phyloP scores from a whole-genome alignment of 1,284 basidiomycete species.

The Apiotrichum sp. region DNA sequence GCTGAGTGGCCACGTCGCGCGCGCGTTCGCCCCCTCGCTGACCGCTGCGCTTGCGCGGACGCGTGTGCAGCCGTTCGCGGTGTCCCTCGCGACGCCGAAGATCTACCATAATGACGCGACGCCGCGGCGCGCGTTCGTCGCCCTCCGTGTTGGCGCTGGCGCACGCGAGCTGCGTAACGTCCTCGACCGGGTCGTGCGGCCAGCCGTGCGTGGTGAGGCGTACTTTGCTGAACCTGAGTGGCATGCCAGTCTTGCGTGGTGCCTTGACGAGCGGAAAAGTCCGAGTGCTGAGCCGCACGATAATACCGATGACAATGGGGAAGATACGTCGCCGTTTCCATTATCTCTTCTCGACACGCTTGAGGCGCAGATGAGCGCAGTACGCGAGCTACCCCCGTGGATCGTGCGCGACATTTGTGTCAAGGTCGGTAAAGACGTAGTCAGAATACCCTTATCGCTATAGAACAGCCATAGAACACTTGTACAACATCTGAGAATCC shows the following conservation, averaged over 20 bases:
- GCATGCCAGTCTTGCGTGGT: constrained; percentile 45
- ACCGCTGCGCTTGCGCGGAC: not conserved
- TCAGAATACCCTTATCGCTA: constrained; percentile 9
- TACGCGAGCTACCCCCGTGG: constrained; percentile 23
- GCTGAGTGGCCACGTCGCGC: constrained; percentile 21
- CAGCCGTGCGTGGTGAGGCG: constrained; percentile 25
- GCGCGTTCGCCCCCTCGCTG: not conserved
- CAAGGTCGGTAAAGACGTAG: constrained; percentile 33
- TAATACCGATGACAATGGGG: not conserved
- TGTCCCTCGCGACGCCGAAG: constrained; percentile 26
- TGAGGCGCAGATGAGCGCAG: constrained; percentile 3
- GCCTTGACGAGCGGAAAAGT: constrained; percentile 8
- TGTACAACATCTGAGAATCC: no score
- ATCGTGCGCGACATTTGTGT: constrained; percentile 22
- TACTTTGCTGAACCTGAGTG: constrained; percentile 43
- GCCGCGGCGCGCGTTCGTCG: constrained; percentile 36
- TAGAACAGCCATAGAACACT: not conserved
- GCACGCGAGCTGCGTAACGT: constrained; percentile 24
- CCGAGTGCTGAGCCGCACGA: no score
- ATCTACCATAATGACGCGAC: constrained; percentile 30
- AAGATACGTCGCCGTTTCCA: not conserved
- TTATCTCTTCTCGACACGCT: not conserved
- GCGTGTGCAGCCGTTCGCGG: constrained; percentile 5
- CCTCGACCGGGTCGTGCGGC: constrained; percentile 27
- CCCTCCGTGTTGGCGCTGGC: constrained; percentile 41